phyloP scores from a whole-genome alignment of 495 filamentous ascomycete genomes.

The Neurospora intermedia region DNA sequence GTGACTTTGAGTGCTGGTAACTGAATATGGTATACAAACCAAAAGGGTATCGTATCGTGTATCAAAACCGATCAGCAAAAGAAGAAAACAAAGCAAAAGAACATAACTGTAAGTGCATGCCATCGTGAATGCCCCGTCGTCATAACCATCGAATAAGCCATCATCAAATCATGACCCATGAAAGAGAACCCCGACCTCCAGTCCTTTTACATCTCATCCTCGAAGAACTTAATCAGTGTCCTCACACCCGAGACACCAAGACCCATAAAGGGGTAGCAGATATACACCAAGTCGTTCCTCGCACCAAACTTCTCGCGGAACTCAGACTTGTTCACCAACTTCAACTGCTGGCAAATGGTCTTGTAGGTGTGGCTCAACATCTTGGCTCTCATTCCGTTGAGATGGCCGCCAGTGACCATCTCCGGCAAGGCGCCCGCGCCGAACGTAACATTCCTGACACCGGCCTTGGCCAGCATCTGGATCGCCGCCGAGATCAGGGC shows the following conservation, averaged over 20 bases:
- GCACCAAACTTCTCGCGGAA: conserved; percentile 81
- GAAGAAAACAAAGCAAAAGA: not conserved
- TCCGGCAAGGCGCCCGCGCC: conserved; percentile 61
- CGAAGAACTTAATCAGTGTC: conserved; percentile 74
- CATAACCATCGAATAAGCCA: too few species aligned
- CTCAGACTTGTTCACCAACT: conserved; percentile 70
- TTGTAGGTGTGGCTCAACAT: conserved; percentile 68
- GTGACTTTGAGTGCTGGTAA: not conserved
- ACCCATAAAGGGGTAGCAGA: conserved; percentile 72
- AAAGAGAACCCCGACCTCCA: not conserved
- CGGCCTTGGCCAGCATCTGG: conserved; percentile 49
- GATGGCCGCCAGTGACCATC: conserved; percentile 61
- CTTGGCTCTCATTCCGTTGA: conserved; percentile 61
- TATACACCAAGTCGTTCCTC: conserved; percentile 64
- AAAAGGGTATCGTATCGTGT: not conserved
- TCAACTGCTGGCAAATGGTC: conserved; percentile 64
- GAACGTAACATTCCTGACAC: conserved; percentile 62
- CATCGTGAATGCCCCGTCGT: not conserved
- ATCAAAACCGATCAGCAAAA: not conserved
- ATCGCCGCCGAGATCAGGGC: conserved; percentile 67
- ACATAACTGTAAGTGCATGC: not conserved
- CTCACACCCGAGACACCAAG: conserved; percentile 64
- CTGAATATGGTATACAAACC: not conserved
- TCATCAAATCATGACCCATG: not conserved
- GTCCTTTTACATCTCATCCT: conserved; percentile 45